Conservation (phyloP, 1,284 basidiomycete species). For the Cutaneotrichosporon arboriforme region DNA sequence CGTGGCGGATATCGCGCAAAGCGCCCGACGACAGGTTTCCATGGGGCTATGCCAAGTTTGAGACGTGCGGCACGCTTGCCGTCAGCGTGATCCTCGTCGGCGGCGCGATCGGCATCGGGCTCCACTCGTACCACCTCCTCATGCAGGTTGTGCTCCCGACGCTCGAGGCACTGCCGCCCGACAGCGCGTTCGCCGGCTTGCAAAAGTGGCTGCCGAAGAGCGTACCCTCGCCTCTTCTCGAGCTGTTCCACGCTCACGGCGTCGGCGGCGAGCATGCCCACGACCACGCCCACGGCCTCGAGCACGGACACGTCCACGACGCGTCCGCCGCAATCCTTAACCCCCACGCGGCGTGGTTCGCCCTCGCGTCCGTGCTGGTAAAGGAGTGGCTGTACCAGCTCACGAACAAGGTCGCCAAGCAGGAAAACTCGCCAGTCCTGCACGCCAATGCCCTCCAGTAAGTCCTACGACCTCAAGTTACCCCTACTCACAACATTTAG, state of each 20-base stretch:
- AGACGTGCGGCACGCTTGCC: slow-evolving; percentile 82
- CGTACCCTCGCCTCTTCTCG: slow-evolving; percentile 46
- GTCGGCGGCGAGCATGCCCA: slow-evolving; percentile 50
- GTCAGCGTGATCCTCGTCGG: slow-evolving; percentile 75
- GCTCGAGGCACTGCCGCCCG: slow-evolving; percentile 46
- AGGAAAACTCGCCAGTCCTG: slow-evolving; percentile 84
- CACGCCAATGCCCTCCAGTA: slow-evolving; percentile 74
- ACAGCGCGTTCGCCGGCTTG: slow-evolving; percentile 33
- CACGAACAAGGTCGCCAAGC: slow-evolving; percentile 79
- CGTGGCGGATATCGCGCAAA: slow-evolving; percentile 80
- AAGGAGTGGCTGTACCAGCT: slow-evolving; percentile 92
- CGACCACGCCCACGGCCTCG: slow-evolving; percentile 8
- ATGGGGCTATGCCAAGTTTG: slow-evolving; percentile 77
- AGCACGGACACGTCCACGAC: slow-evolving; percentile 32
- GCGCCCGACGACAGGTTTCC: slow-evolving; percentile 63
- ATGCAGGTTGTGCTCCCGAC: slow-evolving; percentile 47
- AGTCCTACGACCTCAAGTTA: slow-evolving; percentile 16
- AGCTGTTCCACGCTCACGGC: slow-evolving; percentile 47
- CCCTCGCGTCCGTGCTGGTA: slow-evolving; percentile 66
- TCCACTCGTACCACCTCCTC: slow-evolving; percentile 71
- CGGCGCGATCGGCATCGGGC: slow-evolving; percentile 84
- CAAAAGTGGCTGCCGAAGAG: slow-evolving; percentile 37
- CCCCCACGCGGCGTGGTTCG: slow-evolving; percentile 96
- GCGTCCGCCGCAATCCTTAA: slow-evolving; percentile 56
- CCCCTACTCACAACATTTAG: slow-evolving; percentile 51